Evolutionary conservation across 2,329 filamentous ascomycete genomes (phyloP).

Genomic region (Trichoderma guizhouense): DNA sequence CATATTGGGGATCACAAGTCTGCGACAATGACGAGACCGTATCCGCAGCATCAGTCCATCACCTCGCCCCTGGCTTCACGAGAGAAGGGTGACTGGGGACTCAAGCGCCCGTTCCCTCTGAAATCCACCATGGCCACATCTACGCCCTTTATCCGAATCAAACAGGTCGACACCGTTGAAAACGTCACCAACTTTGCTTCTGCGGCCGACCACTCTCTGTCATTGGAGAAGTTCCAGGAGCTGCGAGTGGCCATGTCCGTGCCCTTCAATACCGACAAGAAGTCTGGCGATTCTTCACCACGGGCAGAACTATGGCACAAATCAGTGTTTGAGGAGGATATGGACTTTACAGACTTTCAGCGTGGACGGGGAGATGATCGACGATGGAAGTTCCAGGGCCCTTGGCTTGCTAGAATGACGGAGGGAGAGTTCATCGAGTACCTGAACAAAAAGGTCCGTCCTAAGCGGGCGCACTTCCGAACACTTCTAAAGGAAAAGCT

Average conservation of each 20-base stretch:
- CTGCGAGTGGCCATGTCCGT: constrained; percentile 69
- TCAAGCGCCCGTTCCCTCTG: constrained; percentile 79
- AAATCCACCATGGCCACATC: constrained; percentile 69
- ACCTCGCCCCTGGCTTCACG: constrained; percentile 72
- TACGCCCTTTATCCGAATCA: constrained; percentile 73
- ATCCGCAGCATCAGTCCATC: constrained; percentile 81
- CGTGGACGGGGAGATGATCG: constrained; percentile 39
- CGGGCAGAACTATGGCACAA: constrained; percentile 31
- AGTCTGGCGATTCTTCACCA: constrained; percentile 10
- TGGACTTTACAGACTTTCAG: constrained; percentile 50
- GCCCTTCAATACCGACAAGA: constrained; percentile 32
- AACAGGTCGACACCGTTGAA: constrained; percentile 78
- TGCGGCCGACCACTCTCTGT: constrained; percentile 75
- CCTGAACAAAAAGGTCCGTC: constrained; percentile 51
- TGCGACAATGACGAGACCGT: constrained; percentile 59
- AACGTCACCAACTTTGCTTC: constrained; percentile 86
- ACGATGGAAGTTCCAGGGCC: constrained; percentile 65
- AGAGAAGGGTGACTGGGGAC: constrained; percentile 81
- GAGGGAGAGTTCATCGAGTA: constrained; percentile 59
- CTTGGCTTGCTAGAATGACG: constrained; percentile 62
- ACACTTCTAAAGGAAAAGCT: constrained; percentile 49
- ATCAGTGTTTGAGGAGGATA: constrained; percentile 59
- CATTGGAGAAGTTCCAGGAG: constrained; percentile 82
- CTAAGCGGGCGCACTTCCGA: constrained; percentile 53
- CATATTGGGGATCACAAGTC: constrained; percentile 37